Evolutionary conservation across 306 rosid species (phyloP), one percentile per base, ranked within the genome.

Genomic region (Quercus alba): DNA sequence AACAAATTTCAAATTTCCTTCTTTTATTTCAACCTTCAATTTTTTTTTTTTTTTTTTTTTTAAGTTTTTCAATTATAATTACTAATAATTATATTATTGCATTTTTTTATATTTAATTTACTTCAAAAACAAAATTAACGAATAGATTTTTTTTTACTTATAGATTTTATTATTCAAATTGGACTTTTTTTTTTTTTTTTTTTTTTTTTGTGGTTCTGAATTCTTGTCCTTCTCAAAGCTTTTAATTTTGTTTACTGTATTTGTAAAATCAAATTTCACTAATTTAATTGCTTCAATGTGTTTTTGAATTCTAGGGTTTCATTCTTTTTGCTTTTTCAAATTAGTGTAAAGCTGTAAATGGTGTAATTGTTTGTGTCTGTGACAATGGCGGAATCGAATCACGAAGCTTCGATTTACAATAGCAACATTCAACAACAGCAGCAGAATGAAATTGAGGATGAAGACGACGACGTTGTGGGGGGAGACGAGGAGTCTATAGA

Each of bases 401-500:
- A 33, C 46, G 80, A 87, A 79, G 73, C 30, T 41, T 68, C 82
- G 75, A 80, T 84, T 75, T 87, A 75, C 72, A 83, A 76, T 35
- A 20, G 75, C 68, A 23, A 74, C 73, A 80, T 49, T 62, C 76
- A 55, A 66, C 41, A 35, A 35, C 31, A 38, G 46, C 46, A 7
- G 11, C 83, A 87, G 61, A 82, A 31, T 58, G 76, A 68, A n/a
- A 81, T 76, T 9, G 91, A 81, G 8, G 91, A 87, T 5, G 87
- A 87, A 41, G 91, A 82, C 30, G 89, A 85, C 52, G 89, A 82
- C 76, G 85, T 83, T 26, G 58, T 78, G 14, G 87, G 70, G 0
- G 85, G 63, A 1, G 89, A 83, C 0, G 89, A 83, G 68, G 89
- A 87, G 82, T 85, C 91, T 54, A 87, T 87, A 5, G 91, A 87